phyloP scores from a whole-genome alignment of 305 asterid genomes.

The Salvia sclarea region DNA sequence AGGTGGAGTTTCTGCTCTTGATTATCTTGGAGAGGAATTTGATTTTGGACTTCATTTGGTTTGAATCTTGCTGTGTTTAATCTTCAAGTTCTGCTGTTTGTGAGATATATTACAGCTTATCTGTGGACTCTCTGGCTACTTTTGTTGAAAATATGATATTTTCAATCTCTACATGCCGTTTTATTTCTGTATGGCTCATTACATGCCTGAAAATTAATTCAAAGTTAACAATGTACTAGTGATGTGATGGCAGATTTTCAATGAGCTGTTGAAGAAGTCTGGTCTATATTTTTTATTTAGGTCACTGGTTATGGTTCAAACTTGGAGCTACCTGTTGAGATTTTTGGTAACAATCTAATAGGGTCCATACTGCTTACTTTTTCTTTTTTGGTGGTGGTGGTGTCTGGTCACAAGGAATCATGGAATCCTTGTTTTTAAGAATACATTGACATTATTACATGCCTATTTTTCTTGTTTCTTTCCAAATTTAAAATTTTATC shows the following conservation, averaged over 20 bases:
- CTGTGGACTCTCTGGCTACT: neutral
- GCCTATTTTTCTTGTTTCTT: slow-evolving; percentile 3
- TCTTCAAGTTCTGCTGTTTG: neutral
- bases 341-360: slow-evolving; percentile 1
- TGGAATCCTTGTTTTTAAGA: slow-evolving; percentile 7
- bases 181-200: neutral
- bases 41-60: slow-evolving; percentile 9
- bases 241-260: neutral
- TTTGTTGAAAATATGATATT: slow-evolving; percentile 19
- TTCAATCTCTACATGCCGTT: slow-evolving; percentile 6
- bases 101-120: slow-evolving; percentile 18
- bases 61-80: neutral
- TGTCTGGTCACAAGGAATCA: slow-evolving; percentile 4
- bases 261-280: slow-evolving; percentile 21
- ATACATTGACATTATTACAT: neutral
- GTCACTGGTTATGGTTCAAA: slow-evolving; percentile 4
- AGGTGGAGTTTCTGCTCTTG: slow-evolving; percentile 53
- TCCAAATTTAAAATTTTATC: slow-evolving; percentile 4
- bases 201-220: slow-evolving; percentile 15
- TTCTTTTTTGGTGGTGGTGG: neutral
- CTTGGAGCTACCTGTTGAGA: slow-evolving; percentile 19
- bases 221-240: neutral
- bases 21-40: slow-evolving; percentile 27
- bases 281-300: slow-evolving; percentile 1
- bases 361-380: neutral